Evolutionary conservation across 345 rosid species (phyloP).

Genomic region (Murraya paniculata): DNA sequence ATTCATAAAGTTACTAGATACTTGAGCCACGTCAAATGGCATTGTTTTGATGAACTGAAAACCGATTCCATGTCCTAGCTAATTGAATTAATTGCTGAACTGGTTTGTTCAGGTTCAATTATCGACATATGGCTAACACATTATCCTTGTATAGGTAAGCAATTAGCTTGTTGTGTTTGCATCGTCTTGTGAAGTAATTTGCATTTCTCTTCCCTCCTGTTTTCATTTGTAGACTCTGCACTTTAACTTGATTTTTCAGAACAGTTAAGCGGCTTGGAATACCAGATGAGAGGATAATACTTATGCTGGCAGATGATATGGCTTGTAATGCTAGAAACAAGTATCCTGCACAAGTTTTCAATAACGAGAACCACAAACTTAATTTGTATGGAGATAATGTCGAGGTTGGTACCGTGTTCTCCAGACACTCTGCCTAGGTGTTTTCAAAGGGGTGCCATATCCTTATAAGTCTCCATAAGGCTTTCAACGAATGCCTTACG

Average conservation of each 20-base stretch:
- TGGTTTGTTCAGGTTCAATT: conserved; percentile 80
- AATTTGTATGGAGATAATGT: conserved; percentile 98
- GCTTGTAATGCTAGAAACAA: conserved; percentile 95
- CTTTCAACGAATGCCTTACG: background rate
- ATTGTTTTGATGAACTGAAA: background rate
- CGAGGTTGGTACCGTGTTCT: conserved; percentile 54
- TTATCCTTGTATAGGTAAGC: conserved; percentile 85
- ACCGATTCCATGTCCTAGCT: background rate
- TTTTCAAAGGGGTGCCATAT: background rate
- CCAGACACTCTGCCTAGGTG: background rate
- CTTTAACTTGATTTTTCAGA: conserved; percentile 42
- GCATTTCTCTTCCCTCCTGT: background rate
- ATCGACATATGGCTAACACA: conserved; percentile 96
- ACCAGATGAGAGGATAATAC: conserved; percentile 92
- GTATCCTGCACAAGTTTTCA: conserved; percentile 96
- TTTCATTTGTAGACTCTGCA: background rate
- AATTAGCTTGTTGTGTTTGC: background rate
- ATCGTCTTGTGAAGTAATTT: background rate
- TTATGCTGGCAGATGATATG: conserved; percentile 99
- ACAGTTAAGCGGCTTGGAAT: conserved; percentile 95
- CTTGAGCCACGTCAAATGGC: background rate
- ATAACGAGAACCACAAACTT: conserved; percentile 90
- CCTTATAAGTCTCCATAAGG: background rate
- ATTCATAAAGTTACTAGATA: background rate
- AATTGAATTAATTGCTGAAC: conserved; percentile 14